Evolutionary conservation across 352 stramenopile genomes (phyloP).

Genomic region (Phytopythium ostracodes): DNA sequence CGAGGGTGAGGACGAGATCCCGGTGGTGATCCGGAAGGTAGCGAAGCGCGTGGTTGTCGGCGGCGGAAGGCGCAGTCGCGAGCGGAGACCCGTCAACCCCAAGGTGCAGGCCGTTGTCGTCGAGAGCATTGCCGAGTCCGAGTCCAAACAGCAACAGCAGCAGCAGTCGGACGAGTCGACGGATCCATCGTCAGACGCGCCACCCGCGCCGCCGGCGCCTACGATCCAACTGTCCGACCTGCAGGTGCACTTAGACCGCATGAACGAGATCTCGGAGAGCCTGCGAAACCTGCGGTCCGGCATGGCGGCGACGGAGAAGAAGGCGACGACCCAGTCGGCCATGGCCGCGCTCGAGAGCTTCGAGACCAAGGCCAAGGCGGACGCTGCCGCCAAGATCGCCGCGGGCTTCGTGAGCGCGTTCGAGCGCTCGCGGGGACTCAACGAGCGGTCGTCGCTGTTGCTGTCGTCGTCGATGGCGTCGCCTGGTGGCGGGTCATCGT

Average conservation of each 20-base stretch:
- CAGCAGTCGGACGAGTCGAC: background rate
- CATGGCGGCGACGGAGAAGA: constrained; percentile 37
- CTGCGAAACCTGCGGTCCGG: constrained; percentile 39
- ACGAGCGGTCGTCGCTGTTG: constrained; percentile 9
- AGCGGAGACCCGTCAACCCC: constrained; percentile 19
- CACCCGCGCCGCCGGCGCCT: constrained; percentile 10
- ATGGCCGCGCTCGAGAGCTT: constrained; percentile 50
- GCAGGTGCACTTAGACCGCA: constrained; percentile 69
- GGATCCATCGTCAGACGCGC: background rate
- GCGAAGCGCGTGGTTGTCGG: constrained; percentile 38
- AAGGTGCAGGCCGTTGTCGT: constrained; percentile 25
- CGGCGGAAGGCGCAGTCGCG: constrained; percentile 29
- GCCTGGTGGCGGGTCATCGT: constrained; percentile 3
- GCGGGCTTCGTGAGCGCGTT: constrained; percentile 49
- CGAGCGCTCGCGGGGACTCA: constrained; percentile 17
- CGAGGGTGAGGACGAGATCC: constrained; percentile 25
- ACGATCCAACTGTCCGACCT: constrained; percentile 58
- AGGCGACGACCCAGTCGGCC: constrained; percentile 37
- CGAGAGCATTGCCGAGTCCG: constrained; percentile 25
- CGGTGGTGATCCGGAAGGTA: constrained; percentile 45
- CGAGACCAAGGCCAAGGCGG: constrained; percentile 50
- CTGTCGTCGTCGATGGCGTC: background rate
- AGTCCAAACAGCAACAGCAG: constrained; percentile 3
- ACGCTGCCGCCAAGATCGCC: constrained; percentile 51
- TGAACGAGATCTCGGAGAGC: constrained; percentile 68